Evolutionary conservation across 768 basidiomycete genomes (phyloP), one percentile per base, ranked within the genome.

Genomic region (Tricholoma hemisulphureum): DNA sequence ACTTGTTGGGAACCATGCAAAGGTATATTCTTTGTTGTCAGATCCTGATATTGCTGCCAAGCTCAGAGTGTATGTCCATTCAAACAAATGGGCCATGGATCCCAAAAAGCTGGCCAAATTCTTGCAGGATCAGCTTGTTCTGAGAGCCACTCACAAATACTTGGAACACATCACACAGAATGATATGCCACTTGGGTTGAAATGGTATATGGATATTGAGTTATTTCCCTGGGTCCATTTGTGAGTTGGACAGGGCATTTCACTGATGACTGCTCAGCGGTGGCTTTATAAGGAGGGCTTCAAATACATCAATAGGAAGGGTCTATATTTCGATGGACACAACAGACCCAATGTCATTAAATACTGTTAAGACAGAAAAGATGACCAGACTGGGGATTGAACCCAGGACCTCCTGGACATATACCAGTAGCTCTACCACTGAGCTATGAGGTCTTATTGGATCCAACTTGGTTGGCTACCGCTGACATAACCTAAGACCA

Each of bases 241-340:
- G 37, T 61, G 56, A 41, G 61, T 61, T 26, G 50, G 24, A 1
- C 43, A 58, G 20, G 69, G 70, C 6, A 58, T 74, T 23, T 69
- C 65, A 21, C 32, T 70, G 21, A 23, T 32, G 26, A 73, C 69
- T 2, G 63, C 67, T 11, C 57, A 66, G 10, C 48, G 61, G 2
- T 66, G 62, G 63, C 57, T 74, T 28, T 58, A 37, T n/a, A n/a
- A n/a, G n/a, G n/a, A n/a, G n/a, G n/a, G n/a, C n/a, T n/a, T n/a
- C n/a, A n/a, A n/a, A n/a, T 71, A 67, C 41, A 63, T 26, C 23
- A 55, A 51, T 34, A 65, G 69, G 52, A 71, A 63, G 67, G 71
- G 28, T 21, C 24, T 31, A 60, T 71, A n/a, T 51, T 61, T 2
- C 58, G 63, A 5, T n/a, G n/a, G n/a, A n/a, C n/a, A n/a, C n/a